Conservation (phyloP, 495 filamentous ascomycete species). For the Podospora sp. region DNA sequence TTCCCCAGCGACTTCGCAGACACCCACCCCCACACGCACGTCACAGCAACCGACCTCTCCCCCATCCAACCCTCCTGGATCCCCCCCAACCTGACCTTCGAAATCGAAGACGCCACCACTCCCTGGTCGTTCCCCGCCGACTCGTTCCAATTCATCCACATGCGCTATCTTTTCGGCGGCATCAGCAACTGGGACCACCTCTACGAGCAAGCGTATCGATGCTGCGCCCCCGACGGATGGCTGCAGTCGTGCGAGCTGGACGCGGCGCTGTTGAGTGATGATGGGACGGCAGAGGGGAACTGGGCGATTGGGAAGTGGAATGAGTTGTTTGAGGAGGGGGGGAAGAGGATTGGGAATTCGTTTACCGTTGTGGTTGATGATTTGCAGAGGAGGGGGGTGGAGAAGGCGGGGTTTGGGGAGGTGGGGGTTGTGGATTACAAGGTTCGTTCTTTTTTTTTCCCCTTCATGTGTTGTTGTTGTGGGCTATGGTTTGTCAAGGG, state of each 20-base stretch:
- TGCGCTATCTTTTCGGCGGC: constrained; percentile 51
- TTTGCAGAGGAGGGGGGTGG: constrained; percentile 39
- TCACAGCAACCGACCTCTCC: constrained; percentile 32
- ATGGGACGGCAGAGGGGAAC: constrained; percentile 10
- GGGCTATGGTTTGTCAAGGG: neutral
- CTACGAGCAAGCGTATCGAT: constrained; percentile 36
- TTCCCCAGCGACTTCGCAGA: constrained; percentile 60
- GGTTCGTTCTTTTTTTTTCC: constrained; percentile 13
- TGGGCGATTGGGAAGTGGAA: constrained; percentile 13
- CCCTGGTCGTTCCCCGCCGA: constrained; percentile 49
- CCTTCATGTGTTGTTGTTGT: neutral
- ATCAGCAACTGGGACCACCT: constrained; percentile 55
- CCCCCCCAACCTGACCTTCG: constrained; percentile 51
- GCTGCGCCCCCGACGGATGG: constrained; percentile 27
- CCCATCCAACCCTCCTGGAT: constrained; percentile 47
- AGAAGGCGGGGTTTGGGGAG: constrained; percentile 50
- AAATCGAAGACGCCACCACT: constrained; percentile 52
- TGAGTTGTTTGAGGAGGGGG: constrained; percentile 12
- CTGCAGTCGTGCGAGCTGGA: constrained; percentile 30
- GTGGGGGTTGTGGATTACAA: constrained; percentile 25
- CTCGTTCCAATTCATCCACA: constrained; percentile 62
- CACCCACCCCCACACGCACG: constrained; percentile 46
- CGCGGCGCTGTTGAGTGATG: constrained; percentile 22
- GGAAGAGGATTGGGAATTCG: constrained; percentile 21
- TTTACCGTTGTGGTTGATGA: constrained; percentile 27